Conservation (phyloP, 257 asterid species). For the Knoxia roxburghii region DNA sequence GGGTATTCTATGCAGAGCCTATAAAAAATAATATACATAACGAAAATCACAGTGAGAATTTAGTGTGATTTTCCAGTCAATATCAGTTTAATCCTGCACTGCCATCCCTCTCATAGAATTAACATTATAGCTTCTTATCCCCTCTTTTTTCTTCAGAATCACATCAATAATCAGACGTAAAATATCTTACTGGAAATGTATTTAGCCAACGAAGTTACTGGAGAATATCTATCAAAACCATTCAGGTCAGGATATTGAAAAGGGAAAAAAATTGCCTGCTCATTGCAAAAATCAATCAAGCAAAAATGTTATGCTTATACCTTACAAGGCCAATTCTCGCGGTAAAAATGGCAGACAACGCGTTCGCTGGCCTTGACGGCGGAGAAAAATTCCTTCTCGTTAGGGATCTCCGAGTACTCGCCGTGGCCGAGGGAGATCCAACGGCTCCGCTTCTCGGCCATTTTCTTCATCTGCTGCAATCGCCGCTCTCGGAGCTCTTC, state of each 20-base stretch:
- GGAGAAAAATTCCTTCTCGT: conserved; percentile 90
- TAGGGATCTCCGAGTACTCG: conserved; percentile 81
- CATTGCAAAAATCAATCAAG: background rate
- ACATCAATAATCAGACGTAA: background rate
- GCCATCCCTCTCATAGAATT: background rate
- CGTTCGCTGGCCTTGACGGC: conserved; percentile 92
- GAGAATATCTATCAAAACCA: background rate
- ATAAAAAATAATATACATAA: background rate
- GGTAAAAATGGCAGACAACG: conserved; percentile 95
- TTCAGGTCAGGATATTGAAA: background rate
- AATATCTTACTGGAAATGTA: no score
- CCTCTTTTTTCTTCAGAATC: no score
- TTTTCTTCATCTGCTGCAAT: conserved; percentile 94
- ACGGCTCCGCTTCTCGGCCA: conserved; percentile 92
- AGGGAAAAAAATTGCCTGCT: background rate
- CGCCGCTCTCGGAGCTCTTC: conserved; percentile 87
- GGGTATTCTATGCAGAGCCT: background rate
- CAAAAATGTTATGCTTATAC: conserved; percentile 22
- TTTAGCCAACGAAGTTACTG: background rate
- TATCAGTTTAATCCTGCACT: no score
- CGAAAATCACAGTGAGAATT: no score
- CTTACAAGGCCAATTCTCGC: conserved; percentile 99
- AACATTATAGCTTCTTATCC: background rate
- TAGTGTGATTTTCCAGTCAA: no score
- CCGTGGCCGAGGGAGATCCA: conserved; percentile 96